Evolutionary conservation across 2,329 filamentous ascomycete species (phyloP).

Genomic region (Epicoccum sorghinum): DNA sequence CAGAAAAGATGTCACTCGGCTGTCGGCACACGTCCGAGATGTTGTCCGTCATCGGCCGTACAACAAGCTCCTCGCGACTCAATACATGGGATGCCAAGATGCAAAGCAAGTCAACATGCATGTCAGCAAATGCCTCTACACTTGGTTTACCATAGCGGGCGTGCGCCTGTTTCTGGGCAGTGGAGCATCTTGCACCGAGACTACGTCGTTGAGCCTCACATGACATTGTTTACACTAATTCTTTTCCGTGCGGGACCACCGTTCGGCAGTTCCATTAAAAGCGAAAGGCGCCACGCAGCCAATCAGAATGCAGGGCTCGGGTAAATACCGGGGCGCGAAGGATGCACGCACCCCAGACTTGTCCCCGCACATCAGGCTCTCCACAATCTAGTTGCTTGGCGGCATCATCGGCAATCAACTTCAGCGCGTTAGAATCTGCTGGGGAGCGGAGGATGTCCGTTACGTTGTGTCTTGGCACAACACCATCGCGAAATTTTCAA

Average conservation of each 20-base stretch:
- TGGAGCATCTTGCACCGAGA: not conserved
- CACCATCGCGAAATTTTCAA: not conserved
- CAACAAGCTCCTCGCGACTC: conserved; percentile 1
- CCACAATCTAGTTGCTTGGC: conserved; percentile 16
- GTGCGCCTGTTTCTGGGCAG: not conserved
- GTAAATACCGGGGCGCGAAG: conserved; percentile 4
- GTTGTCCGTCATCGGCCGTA: conserved; percentile 5
- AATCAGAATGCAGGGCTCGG: conserved; percentile 2
- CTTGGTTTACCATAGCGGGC: too few species aligned
- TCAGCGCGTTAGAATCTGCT: not conserved
- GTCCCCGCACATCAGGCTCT: conserved; percentile 7
- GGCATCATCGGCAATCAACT: conserved; percentile 10
- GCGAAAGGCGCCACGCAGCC: not conserved
- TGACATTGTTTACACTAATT: conserved; percentile 1
- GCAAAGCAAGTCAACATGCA: conserved; percentile 2
- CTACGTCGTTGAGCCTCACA: conserved; percentile 2
- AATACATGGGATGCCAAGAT: not conserved
- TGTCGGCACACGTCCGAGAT: not conserved
- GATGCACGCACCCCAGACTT: conserved; percentile 14
- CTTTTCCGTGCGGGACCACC: not conserved
- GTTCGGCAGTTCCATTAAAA: conserved; percentile 6
- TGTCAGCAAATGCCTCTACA: not conserved
- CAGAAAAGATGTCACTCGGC: too few species aligned
- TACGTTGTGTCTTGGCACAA: conserved; percentile 1
- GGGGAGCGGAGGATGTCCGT: not conserved